phyloP scores from a whole-genome alignment of 805 yeast genomes.

The Lipomyces anomalus region DNA sequence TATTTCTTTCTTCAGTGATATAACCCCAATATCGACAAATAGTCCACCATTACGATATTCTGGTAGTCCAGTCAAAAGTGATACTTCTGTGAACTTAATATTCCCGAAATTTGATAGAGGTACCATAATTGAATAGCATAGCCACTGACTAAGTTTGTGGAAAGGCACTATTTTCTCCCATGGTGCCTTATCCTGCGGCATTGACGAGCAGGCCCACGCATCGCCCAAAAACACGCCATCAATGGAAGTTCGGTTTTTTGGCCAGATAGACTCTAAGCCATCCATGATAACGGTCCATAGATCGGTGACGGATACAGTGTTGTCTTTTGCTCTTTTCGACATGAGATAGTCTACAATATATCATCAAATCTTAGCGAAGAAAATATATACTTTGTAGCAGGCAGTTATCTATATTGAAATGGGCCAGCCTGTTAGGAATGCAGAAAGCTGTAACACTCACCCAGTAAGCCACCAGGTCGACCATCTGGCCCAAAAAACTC shows the following conservation, averaged over 20 bases:
- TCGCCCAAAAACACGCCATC: slow-evolving; percentile 54
- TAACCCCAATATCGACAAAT: slow-evolving; percentile 50
- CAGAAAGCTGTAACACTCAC: neutral
- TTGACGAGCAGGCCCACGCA: slow-evolving; percentile 44
- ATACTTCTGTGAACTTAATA: slow-evolving; percentile 6
- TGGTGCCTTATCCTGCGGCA: slow-evolving; percentile 33
- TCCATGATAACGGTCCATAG: slow-evolving; percentile 53
- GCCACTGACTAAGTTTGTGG: slow-evolving; percentile 64
- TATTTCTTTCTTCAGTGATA: slow-evolving; percentile 43
- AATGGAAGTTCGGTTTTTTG: slow-evolving; percentile 42
- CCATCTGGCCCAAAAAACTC: slow-evolving; percentile 44
- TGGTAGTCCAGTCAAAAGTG: slow-evolving; percentile 49
- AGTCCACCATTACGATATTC: slow-evolving; percentile 64
- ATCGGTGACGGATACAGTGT: slow-evolving; percentile 40
- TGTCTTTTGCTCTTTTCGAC: too few species aligned
- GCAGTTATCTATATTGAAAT: too few species aligned
- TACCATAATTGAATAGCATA: slow-evolving; percentile 52
- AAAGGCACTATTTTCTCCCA: slow-evolving; percentile 48
- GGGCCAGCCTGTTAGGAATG: too few species aligned
- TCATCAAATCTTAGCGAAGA: too few species aligned
- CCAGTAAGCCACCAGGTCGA: slow-evolving; percentile 39
- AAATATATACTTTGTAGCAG: too few species aligned
- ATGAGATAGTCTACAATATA: too few species aligned
- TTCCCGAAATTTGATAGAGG: slow-evolving; percentile 40
- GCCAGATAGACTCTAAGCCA: slow-evolving; percentile 59